Conservation (phyloP, 495 filamentous ascomycete species). For the Podospora sp. region DNA sequence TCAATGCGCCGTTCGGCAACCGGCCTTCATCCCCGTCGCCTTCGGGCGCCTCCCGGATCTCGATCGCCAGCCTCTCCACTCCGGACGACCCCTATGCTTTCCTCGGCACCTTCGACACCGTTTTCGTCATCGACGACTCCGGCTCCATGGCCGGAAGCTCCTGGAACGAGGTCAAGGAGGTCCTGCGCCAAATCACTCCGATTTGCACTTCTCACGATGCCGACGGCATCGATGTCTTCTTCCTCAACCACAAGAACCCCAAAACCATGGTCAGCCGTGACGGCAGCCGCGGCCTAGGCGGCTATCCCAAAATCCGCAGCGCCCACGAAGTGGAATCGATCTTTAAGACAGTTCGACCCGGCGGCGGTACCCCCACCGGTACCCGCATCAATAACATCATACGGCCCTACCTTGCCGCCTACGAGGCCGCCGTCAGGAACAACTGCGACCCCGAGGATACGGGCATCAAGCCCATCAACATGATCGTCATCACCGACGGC, state of each 20-base stretch:
- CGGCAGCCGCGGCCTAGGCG: slow-evolving; percentile 22
- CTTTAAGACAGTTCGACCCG: slow-evolving; percentile 56
- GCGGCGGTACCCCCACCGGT: slow-evolving; percentile 75
- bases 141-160: slow-evolving; percentile 77
- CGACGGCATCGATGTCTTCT: slow-evolving; percentile 94
- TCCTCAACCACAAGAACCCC: slow-evolving; percentile 67
- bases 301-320: slow-evolving; percentile 27
- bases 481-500: slow-evolving; percentile 94
- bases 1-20: slow-evolving; percentile 4
- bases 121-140: slow-evolving; percentile 94
- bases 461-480: slow-evolving; percentile 78
- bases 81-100: slow-evolving; percentile 76
- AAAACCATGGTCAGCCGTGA: neutral
- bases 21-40: slow-evolving; percentile 28
- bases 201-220: slow-evolving; percentile 81
- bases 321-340: slow-evolving; percentile 21
- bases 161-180: slow-evolving; percentile 76
- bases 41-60: slow-evolving; percentile 27
- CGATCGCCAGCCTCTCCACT: slow-evolving; percentile 27
- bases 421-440: slow-evolving; percentile 38
- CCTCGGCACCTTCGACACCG: slow-evolving; percentile 83
- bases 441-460: slow-evolving; percentile 46
- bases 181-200: slow-evolving; percentile 76
- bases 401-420: slow-evolving; percentile 61
- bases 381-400: slow-evolving; percentile 73